Evolutionary conservation across 2,329 filamentous ascomycete species (phyloP).

Genomic region (Calonectria pseudoreteaudii): DNA sequence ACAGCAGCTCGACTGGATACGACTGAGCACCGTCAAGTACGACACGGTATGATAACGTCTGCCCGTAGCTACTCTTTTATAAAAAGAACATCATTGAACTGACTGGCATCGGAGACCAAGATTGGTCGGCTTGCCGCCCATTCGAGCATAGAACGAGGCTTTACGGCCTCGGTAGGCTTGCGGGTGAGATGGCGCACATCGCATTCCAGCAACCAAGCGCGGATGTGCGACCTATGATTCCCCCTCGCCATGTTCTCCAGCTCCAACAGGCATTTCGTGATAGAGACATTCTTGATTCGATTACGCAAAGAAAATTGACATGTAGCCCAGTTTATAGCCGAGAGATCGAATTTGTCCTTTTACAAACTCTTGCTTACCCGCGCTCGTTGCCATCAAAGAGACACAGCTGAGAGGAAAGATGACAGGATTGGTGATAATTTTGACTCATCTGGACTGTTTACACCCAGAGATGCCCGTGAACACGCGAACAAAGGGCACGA

Average conservation of each 20-base stretch:
- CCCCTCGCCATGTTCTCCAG: constrained; percentile 61
- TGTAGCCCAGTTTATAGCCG: background rate
- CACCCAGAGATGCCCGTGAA: background rate
- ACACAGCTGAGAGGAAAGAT: background rate
- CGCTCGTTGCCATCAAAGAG: background rate
- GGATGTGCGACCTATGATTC: constrained; percentile 54
- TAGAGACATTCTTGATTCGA: background rate
- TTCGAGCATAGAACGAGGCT: too few relatives aligned
- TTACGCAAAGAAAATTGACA: background rate
- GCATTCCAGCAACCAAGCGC: constrained; percentile 57
- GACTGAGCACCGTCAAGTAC: background rate
- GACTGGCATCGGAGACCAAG: background rate
- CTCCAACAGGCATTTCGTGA: constrained; percentile 48
- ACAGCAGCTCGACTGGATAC: background rate
- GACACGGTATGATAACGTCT: background rate
- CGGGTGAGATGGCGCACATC: constrained; percentile 54
- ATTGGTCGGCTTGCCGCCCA: background rate
- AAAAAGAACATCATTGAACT: background rate
- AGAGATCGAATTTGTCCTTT: background rate
- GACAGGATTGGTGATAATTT: background rate
- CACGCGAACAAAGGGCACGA: background rate
- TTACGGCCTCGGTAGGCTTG: constrained; percentile 50
- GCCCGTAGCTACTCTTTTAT: background rate
- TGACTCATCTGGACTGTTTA: background rate
- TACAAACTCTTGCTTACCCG: background rate